Percentiles rank a stretch among this genome's conserved stretches.
These are phyloP conservation scores for Calocybe gambosa DNA, from an alignment of 1,284 basidiomycete species.

Conservation along the genomic window DNA sequence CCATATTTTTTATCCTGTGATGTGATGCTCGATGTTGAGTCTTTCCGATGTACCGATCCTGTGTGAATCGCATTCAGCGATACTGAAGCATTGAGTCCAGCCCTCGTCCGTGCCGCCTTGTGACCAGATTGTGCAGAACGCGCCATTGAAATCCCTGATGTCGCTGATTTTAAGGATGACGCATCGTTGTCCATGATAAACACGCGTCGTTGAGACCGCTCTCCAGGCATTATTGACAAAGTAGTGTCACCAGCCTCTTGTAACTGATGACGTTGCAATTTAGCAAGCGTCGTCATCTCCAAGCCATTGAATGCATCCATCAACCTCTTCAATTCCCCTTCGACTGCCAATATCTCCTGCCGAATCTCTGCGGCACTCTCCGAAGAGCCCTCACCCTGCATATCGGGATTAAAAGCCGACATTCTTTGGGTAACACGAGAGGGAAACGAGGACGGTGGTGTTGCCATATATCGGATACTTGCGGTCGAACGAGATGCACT, in stretches of 20 bases:
- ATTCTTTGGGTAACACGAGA: slow-evolving; percentile 28
- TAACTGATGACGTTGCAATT: slow-evolving; percentile 36
- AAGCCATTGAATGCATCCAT: slow-evolving; percentile 73
- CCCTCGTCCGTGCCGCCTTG: slow-evolving; percentile 23
- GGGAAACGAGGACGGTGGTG: slow-evolving; percentile 53
- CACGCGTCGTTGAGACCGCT: slow-evolving; percentile 26
- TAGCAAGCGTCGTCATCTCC: slow-evolving; percentile 60
- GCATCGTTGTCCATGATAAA: slow-evolving; percentile 36
- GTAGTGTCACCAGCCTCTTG: slow-evolving; percentile 26
- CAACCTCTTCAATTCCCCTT: slow-evolving; percentile 59
- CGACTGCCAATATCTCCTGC: slow-evolving; percentile 57
- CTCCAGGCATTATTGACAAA: slow-evolving; percentile 30
- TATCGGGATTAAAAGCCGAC: slow-evolving; percentile 26
- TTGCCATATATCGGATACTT: slow-evolving; percentile 38
- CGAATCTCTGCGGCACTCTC: slow-evolving; percentile 56
- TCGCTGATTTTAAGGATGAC: slow-evolving; percentile 44
- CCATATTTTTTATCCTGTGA: slow-evolving; percentile 23
- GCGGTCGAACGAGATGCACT: slow-evolving; percentile 26
- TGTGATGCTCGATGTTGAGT: slow-evolving; percentile 32
- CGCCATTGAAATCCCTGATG: slow-evolving; percentile 39
- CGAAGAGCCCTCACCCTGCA: slow-evolving; percentile 47
- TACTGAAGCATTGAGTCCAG: slow-evolving; percentile 21
- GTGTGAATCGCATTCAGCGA: slow-evolving; percentile 19
- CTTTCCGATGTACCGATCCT: slow-evolving; percentile 31
- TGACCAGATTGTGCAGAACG: slow-evolving; percentile 30